Evolutionary conservation across 306 rosid genomes (phyloP).

Genomic region (Trichosanthes cucumerina): DNA sequence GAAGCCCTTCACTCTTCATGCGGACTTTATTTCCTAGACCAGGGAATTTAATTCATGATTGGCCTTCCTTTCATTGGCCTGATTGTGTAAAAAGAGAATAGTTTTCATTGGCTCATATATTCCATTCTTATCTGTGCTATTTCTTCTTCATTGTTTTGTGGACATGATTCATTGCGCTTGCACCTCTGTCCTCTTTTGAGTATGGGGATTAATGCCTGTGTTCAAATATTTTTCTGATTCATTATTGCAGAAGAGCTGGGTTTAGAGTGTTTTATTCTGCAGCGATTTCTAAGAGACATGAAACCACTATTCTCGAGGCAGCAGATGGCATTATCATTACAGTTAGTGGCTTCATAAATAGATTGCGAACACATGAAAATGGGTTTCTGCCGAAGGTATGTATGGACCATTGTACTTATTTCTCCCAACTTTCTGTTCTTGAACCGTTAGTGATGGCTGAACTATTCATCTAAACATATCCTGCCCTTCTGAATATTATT

Average conservation of each 20-base stretch:
- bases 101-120: neutral
- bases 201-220: neutral
- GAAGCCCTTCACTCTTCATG: neutral
- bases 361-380: slow-evolving; percentile 28
- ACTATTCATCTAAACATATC: neutral
- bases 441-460: neutral
- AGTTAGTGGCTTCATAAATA: slow-evolving; percentile 22
- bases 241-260: slow-evolving; percentile 20
- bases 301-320: slow-evolving; percentile 26
- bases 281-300: slow-evolving; percentile 29
- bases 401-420: neutral
- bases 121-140: neutral
- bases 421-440: neutral
- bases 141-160: neutral
- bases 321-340: slow-evolving; percentile 26
- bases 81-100: neutral
- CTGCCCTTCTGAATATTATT: neutral
- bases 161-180: neutral
- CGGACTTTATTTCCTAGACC: neutral
- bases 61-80: neutral
- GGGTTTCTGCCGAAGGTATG: slow-evolving; percentile 31
- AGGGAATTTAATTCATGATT: neutral
- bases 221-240: neutral
- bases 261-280: slow-evolving; percentile 25
- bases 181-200: neutral